These are phyloP conservation scores for Claviceps spartinae DNA, from an alignment of 2,329 filamentous ascomycete genomes.

Conservation along the genomic window DNA sequence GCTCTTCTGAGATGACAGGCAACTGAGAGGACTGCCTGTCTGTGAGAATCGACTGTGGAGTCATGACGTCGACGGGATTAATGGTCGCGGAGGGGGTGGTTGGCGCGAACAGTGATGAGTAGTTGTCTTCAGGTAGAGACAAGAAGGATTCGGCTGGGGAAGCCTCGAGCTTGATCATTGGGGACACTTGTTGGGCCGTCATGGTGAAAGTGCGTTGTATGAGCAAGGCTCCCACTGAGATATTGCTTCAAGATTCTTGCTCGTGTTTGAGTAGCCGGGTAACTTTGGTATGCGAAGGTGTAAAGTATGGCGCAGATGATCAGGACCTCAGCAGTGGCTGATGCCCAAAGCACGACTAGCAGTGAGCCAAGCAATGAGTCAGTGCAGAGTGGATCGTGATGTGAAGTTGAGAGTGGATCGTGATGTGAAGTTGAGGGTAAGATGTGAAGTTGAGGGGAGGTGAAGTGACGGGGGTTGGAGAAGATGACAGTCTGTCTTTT, in stretches of 20 bases:
- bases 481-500: constrained; percentile 6
- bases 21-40: constrained; percentile 15
- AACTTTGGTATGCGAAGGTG: not conserved
- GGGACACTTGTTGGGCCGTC: constrained; percentile 27
- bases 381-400: constrained; percentile 8
- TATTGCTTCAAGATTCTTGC: not conserved
- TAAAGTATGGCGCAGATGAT: constrained; percentile 4
- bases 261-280: constrained; percentile 4
- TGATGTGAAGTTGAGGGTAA: constrained; percentile 8
- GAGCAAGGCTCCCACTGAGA: not conserved
- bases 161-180: constrained; percentile 37
- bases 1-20: constrained; percentile 14
- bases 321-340: constrained; percentile 8
- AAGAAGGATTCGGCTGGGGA: constrained; percentile 42
- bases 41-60: constrained; percentile 27
- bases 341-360: constrained; percentile 12
- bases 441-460: constrained; percentile 5
- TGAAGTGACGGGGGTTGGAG: constrained; percentile 1
- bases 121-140: constrained; percentile 35
- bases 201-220: constrained; percentile 13
- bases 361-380: constrained; percentile 11
- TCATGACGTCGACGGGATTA: constrained; percentile 36
- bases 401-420: constrained; percentile 11
- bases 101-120: constrained; percentile 33
- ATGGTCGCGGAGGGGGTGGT: constrained; percentile 22